Conservation (phyloP, 306 rosid genomes). For the Echinosophora koreensis region DNA sequence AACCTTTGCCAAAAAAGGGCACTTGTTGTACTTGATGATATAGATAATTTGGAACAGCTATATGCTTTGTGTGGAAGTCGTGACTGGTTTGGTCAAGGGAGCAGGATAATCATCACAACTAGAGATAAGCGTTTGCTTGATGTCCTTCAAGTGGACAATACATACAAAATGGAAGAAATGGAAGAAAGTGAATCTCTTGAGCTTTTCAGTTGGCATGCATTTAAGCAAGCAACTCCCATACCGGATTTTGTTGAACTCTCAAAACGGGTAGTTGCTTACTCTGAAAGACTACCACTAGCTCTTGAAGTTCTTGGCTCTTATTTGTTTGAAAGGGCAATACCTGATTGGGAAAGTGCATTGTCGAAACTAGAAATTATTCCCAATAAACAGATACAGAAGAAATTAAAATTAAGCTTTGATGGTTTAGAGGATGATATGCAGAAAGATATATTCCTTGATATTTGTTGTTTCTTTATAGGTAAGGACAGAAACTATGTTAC, state of each 20-base stretch:
- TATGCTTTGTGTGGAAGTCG: slow-evolving; percentile 14
- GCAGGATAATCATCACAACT: slow-evolving; percentile 11
- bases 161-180: slow-evolving; percentile 5
- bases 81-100: slow-evolving; percentile 13
- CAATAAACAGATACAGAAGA: slow-evolving; percentile 22
- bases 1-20: background rate
- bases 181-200: slow-evolving; percentile 14
- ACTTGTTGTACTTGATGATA: slow-evolving; percentile 1
- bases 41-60: slow-evolving; percentile 3
- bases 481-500: slow-evolving; percentile 21
- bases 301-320: slow-evolving; percentile 25
- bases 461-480: slow-evolving; percentile 15
- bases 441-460: slow-evolving; percentile 2
- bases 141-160: background rate
- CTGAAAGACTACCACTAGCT: slow-evolving; percentile 24
- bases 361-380: slow-evolving; percentile 1
- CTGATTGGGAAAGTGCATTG: slow-evolving; percentile 19
- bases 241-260: background rate
- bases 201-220: slow-evolving; percentile 22
- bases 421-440: background rate
- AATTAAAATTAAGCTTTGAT: background rate
- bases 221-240: background rate
- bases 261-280: background rate
- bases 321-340: background rate
- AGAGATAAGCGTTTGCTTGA: background rate